Evolutionary conservation across 345 rosid genomes (phyloP).

Genomic region (Lenwebbia sp.): DNA sequence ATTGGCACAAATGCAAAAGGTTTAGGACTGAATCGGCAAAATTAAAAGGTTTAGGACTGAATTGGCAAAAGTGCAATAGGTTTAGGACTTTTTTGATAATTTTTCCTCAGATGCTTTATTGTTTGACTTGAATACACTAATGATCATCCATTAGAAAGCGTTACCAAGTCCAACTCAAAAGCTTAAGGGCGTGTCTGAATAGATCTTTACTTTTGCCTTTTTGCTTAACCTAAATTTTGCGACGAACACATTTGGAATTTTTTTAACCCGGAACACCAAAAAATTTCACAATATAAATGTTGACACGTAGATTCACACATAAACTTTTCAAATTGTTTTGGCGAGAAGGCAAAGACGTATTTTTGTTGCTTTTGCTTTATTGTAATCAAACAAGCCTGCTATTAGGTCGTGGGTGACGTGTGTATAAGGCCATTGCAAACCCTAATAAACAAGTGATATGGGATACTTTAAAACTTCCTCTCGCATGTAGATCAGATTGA

Average conservation of each 20-base stretch:
- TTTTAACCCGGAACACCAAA: background rate
- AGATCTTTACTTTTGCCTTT: background rate
- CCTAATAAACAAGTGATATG: background rate
- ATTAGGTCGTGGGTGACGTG: background rate
- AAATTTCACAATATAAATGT: background rate
- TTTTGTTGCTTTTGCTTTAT: background rate
- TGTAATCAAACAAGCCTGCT: background rate
- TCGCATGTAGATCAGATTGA: background rate
- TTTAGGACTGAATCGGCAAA: too few relatives aligned
- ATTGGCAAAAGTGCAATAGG: too few relatives aligned
- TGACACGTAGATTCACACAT: background rate
- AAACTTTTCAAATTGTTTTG: background rate
- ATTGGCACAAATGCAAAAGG: too few relatives aligned
- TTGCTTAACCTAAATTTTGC: background rate
- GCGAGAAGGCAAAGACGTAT: background rate
- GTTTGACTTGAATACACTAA: background rate
- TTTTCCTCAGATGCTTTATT: too few relatives aligned
- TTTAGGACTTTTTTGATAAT: too few relatives aligned
- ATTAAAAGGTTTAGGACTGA: too few relatives aligned
- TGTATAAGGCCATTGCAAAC: background rate
- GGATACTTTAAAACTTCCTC: background rate
- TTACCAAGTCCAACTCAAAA: background rate
- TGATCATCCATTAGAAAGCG: background rate
- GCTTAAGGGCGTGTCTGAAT: background rate
- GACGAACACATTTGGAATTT: background rate